phyloP scores from a whole-genome alignment of 352 stramenopile genomes.

The Pythium utonaiense region DNA sequence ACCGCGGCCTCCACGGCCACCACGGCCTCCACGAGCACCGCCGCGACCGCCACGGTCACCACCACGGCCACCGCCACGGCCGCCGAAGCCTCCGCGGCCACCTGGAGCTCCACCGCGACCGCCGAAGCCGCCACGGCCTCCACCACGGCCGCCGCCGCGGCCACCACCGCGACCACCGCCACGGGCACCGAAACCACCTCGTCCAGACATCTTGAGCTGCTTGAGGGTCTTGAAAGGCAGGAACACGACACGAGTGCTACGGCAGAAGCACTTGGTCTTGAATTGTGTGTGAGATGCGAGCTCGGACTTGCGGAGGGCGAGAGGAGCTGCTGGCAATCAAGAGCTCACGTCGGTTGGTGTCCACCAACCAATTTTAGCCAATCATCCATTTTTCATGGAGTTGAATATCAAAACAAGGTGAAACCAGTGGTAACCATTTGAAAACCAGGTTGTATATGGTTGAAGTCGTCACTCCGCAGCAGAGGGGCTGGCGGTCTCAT shows the following conservation, averaged over 20 bases:
- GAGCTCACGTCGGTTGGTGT: conserved; percentile 4
- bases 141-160: conserved; percentile 48
- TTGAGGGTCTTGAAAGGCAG: conserved; percentile 11
- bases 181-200: conserved; percentile 57
- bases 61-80: conserved; percentile 37
- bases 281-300: no score
- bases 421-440: not conserved
- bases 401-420: conserved; percentile 18
- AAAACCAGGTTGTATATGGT: conserved; percentile 25
- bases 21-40: conserved; percentile 38
- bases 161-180: conserved; percentile 37
- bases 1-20: conserved; percentile 52
- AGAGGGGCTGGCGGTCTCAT: not conserved
- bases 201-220: conserved; percentile 36
- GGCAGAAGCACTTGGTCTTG: not conserved
- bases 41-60: conserved; percentile 33
- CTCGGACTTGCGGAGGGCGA: not conserved
- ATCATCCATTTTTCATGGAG: conserved; percentile 7
- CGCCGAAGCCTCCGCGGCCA: conserved; percentile 42
- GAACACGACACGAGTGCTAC: not conserved
- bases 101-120: conserved; percentile 42
- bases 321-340: not conserved
- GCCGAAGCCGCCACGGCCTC: conserved; percentile 12
- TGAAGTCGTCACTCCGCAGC: conserved; percentile 12
- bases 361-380: conserved; percentile 28